A percentile compares a stretch with the other conserved stretches of the same genome.
phyloP scores from a whole-genome alignment of 2,329 filamentous ascomycete species.

The Coniochaeta sp. region DNA sequence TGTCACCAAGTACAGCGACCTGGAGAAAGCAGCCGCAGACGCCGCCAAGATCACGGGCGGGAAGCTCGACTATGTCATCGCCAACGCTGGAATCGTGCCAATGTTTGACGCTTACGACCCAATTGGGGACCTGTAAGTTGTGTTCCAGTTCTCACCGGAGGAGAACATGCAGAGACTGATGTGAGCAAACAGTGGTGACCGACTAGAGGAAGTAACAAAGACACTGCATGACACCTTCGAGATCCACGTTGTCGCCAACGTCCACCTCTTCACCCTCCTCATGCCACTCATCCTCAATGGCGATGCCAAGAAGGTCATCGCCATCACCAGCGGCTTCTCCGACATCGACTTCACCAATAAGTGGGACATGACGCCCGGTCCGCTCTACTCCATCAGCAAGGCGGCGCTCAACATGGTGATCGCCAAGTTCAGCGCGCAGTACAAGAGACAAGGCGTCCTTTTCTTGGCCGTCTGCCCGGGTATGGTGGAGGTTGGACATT shows the following conservation, averaged over 20 bases:
- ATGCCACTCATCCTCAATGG: constrained; percentile 45
- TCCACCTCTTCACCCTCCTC: constrained; percentile 47
- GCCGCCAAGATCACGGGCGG: constrained; percentile 4
- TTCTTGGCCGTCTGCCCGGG: constrained; percentile 47
- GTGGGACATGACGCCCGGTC: constrained; percentile 22
- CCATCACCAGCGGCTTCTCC: constrained; percentile 39
- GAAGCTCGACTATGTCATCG: constrained; percentile 44
- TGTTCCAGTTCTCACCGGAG: not conserved
- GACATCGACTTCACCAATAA: constrained; percentile 36
- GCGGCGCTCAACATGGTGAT: constrained; percentile 44
- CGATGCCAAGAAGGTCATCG: constrained; percentile 44
- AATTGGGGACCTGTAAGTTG: not conserved
- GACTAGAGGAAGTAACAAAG: constrained; percentile 26
- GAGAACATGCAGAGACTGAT: not conserved
- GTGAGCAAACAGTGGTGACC: constrained; percentile 15
- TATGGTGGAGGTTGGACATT: constrained; percentile 35
- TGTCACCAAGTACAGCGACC: constrained; percentile 17
- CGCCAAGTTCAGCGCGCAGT: constrained; percentile 45
- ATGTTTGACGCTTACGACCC: not conserved
- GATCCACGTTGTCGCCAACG: constrained; percentile 43
- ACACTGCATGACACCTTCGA: constrained; percentile 27
- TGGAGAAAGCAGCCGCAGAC: constrained; percentile 23
- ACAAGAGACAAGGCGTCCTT: constrained; percentile 40
- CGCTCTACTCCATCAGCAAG: constrained; percentile 42
- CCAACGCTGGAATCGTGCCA: constrained; percentile 35